Evolutionary conservation across 768 basidiomycete genomes (phyloP).

Genomic region (Tubosaeta brunneosetosa): DNA sequence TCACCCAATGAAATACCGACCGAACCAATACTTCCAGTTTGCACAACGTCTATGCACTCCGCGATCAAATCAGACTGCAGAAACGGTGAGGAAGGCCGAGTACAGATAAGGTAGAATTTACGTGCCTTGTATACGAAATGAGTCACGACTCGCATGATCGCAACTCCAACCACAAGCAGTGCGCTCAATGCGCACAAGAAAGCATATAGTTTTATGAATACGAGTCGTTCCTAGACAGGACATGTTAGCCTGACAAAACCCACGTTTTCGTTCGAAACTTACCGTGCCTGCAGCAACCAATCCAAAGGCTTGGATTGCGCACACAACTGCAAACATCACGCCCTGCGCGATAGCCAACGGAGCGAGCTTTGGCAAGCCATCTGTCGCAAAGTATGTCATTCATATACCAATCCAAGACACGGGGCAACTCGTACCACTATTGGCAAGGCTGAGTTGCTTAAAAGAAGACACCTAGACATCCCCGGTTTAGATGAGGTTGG

Average conservation of each 20-base stretch:
- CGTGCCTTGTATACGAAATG: conserved; percentile 68
- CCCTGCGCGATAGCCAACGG: conserved; percentile 59
- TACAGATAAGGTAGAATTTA: background rate
- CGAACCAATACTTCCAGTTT: conserved; percentile 29
- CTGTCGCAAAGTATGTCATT: conserved; percentile 25
- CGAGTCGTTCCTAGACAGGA: conserved; percentile 46
- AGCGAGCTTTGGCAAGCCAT: conserved; percentile 42
- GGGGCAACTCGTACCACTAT: conserved; percentile 39
- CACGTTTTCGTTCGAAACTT: conserved; percentile 18
- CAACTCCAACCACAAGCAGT: conserved; percentile 47
- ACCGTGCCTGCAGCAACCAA: conserved; percentile 48
- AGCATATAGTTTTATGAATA: conserved; percentile 53
- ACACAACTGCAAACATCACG: conserved; percentile 46
- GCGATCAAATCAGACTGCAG: conserved; percentile 51
- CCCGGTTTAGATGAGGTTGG: background rate
- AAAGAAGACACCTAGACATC: conserved; percentile 55
- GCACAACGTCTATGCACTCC: conserved; percentile 45
- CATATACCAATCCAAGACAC: background rate
- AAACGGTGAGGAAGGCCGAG: background rate
- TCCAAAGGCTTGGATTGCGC: conserved; percentile 54
- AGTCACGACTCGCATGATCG: conserved; percentile 51
- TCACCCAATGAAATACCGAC: conserved; percentile 22
- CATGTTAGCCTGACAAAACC: background rate
- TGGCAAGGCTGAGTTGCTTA: conserved; percentile 45
- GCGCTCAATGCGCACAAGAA: conserved; percentile 44